These are phyloP conservation scores for Coelastrella sp. DNA, from an alignment of 139 green algal species.

Conservation along the genomic window DNA sequence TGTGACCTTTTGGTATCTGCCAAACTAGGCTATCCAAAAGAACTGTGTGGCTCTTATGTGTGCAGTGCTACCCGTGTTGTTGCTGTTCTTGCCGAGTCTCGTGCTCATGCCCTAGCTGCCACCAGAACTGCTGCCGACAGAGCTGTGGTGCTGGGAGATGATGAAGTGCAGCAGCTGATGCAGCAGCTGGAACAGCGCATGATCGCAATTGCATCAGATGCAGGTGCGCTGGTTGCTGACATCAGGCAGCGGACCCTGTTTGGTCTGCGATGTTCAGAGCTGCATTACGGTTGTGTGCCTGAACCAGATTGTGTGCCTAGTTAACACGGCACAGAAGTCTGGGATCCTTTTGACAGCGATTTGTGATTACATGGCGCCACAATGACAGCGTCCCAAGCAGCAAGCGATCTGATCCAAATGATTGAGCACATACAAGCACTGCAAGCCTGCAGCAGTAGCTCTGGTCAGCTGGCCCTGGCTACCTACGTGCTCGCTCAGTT, in stretches of 20 bases:
- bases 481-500: too few species aligned
- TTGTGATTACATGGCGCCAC: too few species aligned
- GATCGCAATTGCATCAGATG: conserved; percentile 29
- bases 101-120: conserved; percentile 33
- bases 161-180: conserved; percentile 29
- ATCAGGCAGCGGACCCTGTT: neutral
- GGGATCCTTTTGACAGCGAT: too few species aligned
- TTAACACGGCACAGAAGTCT: too few species aligned
- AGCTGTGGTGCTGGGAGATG: conserved; percentile 14
- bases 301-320: neutral
- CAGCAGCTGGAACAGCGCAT: conserved; percentile 39
- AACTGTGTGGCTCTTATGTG: neutral
- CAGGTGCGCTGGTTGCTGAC: neutral
- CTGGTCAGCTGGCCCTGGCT: too few species aligned
- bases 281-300: neutral
- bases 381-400: too few species aligned
- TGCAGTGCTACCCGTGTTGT: conserved; percentile 35
- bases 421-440: too few species aligned
- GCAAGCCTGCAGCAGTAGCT: too few species aligned
- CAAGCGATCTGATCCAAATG: too few species aligned
- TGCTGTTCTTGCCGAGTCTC: conserved; percentile 38
- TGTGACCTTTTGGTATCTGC: neutral
- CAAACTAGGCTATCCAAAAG: neutral
- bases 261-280: too few species aligned
- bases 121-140: conserved; percentile 26